phyloP scores from a whole-genome alignment of 169 alveolate species.

The Plasmodium cynomolgi region DNA sequence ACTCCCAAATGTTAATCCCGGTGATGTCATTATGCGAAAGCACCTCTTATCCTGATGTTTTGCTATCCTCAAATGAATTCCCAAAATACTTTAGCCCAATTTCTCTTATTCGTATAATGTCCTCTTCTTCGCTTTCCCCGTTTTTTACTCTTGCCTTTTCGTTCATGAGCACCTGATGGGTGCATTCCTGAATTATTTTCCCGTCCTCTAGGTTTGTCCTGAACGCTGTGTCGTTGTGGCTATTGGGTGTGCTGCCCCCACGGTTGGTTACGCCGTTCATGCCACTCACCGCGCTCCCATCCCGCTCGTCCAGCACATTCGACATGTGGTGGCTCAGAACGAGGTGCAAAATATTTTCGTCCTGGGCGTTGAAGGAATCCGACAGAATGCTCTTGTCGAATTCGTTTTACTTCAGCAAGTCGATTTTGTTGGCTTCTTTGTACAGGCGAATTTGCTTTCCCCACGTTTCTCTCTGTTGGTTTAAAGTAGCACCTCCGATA shows the following conservation, averaged over 20 bases:
- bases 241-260: too few relatives aligned
- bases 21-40: too few relatives aligned
- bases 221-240: not conserved
- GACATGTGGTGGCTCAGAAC: constrained; percentile 81
- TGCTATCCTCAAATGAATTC: too few relatives aligned
- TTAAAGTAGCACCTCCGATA: too few relatives aligned
- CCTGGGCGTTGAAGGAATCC: constrained; percentile 79
- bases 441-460: constrained; percentile 4
- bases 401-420: constrained; percentile 60
- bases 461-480: not conserved
- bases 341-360: constrained; percentile 79
- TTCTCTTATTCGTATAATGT: too few relatives aligned
- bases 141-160: not conserved
- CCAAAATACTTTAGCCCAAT: too few relatives aligned
- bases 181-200: constrained; percentile 27
- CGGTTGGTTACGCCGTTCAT: not conserved
- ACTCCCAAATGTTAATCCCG: too few relatives aligned
- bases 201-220: constrained; percentile 25
- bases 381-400: constrained; percentile 77
- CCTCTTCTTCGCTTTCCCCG: not conserved
- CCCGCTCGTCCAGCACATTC: constrained; percentile 22
- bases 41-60: too few relatives aligned
- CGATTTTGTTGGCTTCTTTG: constrained; percentile 63
- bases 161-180: not conserved
- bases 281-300: not conserved